phyloP scores from a whole-genome alignment of 108 stramenopile genomes.

The Parietichytrium sp. region DNA sequence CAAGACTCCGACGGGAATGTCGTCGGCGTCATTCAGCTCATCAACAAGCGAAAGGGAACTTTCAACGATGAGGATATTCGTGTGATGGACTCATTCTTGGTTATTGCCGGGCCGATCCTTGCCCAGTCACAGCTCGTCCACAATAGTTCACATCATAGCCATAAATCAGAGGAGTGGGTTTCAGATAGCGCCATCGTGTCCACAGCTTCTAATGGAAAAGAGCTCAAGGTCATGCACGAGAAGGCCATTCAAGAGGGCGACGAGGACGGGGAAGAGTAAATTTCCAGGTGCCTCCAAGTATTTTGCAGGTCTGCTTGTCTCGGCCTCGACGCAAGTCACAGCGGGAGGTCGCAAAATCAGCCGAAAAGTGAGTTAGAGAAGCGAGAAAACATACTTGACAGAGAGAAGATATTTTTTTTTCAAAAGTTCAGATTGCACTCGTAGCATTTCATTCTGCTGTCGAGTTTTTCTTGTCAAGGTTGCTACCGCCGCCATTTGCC shows the following conservation, averaged over 20 bases:
- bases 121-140: constrained; percentile 42
- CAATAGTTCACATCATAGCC: neutral
- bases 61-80: constrained; percentile 48
- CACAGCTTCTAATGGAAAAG: neutral
- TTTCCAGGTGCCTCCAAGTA: too few species aligned
- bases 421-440: too few species aligned
- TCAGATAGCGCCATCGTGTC: neutral
- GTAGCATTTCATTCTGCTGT: too few species aligned
- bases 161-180: neutral
- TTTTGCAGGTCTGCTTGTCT: too few species aligned
- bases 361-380: too few species aligned
- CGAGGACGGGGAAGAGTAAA: neutral
- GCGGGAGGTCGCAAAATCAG: too few species aligned
- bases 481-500: too few species aligned
- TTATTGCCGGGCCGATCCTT: constrained; percentile 46
- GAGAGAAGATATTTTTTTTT: too few species aligned
- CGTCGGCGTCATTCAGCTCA: constrained; percentile 58
- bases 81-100: constrained; percentile 43
- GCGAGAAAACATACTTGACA: too few species aligned
- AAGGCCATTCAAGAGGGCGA: neutral
- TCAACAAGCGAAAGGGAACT: constrained; percentile 49
- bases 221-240: neutral
- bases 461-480: too few species aligned
- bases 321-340: too few species aligned
- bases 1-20: neutral